These are phyloP conservation scores for Tuber microsphaerosporum DNA, from an alignment of 495 filamentous ascomycete genomes.

Conservation along the genomic window DNA sequence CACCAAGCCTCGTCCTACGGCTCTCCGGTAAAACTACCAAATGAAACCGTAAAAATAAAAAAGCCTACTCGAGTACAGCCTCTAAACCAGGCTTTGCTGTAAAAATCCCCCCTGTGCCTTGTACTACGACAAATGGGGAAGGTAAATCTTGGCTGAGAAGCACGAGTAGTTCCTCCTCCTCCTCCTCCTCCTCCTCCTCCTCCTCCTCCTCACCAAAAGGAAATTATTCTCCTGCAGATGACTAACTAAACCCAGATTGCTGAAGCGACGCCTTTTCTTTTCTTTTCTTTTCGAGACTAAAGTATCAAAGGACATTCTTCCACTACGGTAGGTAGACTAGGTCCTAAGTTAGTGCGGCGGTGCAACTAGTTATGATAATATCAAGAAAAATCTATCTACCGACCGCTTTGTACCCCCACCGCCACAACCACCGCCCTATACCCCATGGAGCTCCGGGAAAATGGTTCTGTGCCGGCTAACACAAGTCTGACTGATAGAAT, in stretches of 20 bases:
- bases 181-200: no score
- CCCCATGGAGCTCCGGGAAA: neutral
- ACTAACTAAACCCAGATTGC: neutral
- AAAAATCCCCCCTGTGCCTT: no score
- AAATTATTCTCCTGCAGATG: neutral
- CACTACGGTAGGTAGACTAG: no score
- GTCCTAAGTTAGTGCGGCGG: neutral
- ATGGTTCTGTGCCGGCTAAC: neutral
- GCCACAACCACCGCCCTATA: neutral
- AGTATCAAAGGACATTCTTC: neutral
- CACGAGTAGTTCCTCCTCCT: no score
- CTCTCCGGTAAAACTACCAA: no score
- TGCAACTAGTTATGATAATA: neutral
- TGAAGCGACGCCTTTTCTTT: neutral
- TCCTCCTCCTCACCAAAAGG: neutral
- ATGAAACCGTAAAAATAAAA: no score
- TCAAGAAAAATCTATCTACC: neutral
- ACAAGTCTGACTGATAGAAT: neutral
- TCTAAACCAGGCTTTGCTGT: no score
- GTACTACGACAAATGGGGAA: no score
- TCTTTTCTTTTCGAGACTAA: neutral
- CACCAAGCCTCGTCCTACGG: no score
- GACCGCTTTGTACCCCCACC: neutral
- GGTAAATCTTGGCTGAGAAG: no score
- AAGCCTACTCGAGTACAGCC: no score